These are phyloP conservation scores for Eleusine indica DNA, from an alignment of 176 grass and related monocot genomes.

Conservation along the genomic window DNA sequence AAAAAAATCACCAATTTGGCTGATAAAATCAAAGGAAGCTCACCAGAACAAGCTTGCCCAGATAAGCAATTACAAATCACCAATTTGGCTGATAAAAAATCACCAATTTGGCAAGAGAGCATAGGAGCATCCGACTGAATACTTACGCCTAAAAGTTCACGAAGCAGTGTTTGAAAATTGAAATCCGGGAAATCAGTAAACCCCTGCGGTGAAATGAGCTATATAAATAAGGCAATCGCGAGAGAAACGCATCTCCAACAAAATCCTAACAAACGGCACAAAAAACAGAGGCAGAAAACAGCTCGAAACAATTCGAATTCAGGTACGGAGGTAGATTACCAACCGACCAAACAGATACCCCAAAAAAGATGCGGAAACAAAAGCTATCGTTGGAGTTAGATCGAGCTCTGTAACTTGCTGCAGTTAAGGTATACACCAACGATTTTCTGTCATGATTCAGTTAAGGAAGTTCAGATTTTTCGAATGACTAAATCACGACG, in stretches of 20 bases:
- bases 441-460: too few relatives aligned
- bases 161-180: background rate
- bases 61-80: background rate
- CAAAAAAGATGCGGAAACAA: background rate
- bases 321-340: conserved; percentile 11
- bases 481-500: background rate
- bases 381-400: background rate
- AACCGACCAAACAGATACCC: conserved; percentile 22
- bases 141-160: background rate
- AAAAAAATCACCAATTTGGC: background rate
- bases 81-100: too few relatives aligned
- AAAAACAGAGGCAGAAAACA: background rate
- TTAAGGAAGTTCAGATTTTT: background rate
- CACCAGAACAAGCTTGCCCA: background rate
- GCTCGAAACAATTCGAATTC: conserved; percentile 17
- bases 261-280: conserved; percentile 17
- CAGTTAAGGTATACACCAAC: background rate
- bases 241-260: conserved; percentile 6
- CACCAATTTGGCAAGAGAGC: background rate
- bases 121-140: background rate
- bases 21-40: conserved; percentile 7
- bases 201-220: background rate
- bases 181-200: background rate
- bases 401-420: background rate
- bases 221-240: background rate